Base-by-base conservation (phyloP, 192 early-diverging fungal genomes). In the Coemansia sp. region DNA sequence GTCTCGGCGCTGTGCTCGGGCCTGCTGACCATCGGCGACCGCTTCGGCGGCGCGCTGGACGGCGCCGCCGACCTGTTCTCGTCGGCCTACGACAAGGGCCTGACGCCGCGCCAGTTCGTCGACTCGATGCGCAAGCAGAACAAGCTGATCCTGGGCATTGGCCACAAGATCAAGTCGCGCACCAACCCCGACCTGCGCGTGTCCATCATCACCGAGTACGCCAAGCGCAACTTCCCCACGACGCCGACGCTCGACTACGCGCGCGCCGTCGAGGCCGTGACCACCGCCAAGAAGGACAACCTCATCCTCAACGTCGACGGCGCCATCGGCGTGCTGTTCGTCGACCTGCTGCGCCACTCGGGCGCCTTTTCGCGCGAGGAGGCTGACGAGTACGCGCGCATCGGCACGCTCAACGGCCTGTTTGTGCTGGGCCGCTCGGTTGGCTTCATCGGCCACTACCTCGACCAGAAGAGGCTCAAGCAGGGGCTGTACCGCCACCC, bases 111-210 rank as follows among this genome's bases (percentile, higher is more conserved):
- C 58, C 96, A 97, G 79, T 99, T 96, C 76, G 97, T 99, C 22
- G 87, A 90, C 72, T 91, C 91, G 51, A 96, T 95, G 93, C 90
- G 97, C 59, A 94, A 94, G 84, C 89, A 90, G 71, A 94, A 97
- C 92, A 94, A 97, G 87, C 87, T 99, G 67, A 99, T 99, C 79
- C 86, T 95, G 60, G 97, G 97, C 66, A 99, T 99, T 64, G 97
- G 97, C 20, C 97, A 99, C 93, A 97, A 97, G 88, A 95, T 99
- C 89, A 99, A 99, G 86, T 96, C 94, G 39, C 89, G 97, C 64
- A 97, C 94, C 64, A 99, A 99, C 89, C 97, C 97, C 3, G 97
- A 99, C 74, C 82, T 99, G 78, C 96, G 97, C 45, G 97, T 99
- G 5, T 86, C 90, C 58, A 89, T 99, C 67, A 93, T 99, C 79